phyloP scores from a whole-genome alignment of 371 early-diverging fungal genomes.

The Mucor mucedo region DNA sequence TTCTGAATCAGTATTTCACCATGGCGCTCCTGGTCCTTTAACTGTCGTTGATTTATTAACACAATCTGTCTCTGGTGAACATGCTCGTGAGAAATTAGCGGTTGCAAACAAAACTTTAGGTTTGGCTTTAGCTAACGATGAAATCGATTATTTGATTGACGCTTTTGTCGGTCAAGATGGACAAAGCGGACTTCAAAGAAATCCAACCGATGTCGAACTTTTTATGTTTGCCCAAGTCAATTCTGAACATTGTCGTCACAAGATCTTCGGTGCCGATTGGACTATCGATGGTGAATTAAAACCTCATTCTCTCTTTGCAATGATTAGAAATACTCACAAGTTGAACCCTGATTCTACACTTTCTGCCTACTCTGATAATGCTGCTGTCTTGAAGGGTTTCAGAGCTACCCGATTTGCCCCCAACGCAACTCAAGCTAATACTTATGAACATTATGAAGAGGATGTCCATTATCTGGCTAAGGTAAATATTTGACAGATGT shows the following conservation, averaged over 20 bases:
- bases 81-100: constrained; percentile 62
- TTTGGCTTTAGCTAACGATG: constrained; percentile 91
- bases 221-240: constrained; percentile 99
- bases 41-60: constrained; percentile 69
- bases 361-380: constrained; percentile 97
- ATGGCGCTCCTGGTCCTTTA: constrained; percentile 77
- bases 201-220: constrained; percentile 97
- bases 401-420: constrained; percentile 75
- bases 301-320: constrained; percentile 86
- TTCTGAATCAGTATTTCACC: constrained; percentile 73
- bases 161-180: constrained; percentile 74
- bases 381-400: constrained; percentile 91
- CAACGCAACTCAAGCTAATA: constrained; percentile 43
- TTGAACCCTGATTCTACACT: constrained; percentile 78
- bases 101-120: constrained; percentile 89
- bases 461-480: constrained; percentile 89
- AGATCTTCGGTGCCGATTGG: constrained; percentile 97
- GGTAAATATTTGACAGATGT: constrained; percentile 32
- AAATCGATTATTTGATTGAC: constrained; percentile 91
- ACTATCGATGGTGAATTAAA: constrained; percentile 85
- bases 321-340: constrained; percentile 94
- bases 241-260: constrained; percentile 98
- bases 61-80: constrained; percentile 34
- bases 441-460: constrained; percentile 62
- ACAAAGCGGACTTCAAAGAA: constrained; percentile 63